phyloP scores from a whole-genome alignment of 768 basidiomycete species.

The Trametes maxima region DNA sequence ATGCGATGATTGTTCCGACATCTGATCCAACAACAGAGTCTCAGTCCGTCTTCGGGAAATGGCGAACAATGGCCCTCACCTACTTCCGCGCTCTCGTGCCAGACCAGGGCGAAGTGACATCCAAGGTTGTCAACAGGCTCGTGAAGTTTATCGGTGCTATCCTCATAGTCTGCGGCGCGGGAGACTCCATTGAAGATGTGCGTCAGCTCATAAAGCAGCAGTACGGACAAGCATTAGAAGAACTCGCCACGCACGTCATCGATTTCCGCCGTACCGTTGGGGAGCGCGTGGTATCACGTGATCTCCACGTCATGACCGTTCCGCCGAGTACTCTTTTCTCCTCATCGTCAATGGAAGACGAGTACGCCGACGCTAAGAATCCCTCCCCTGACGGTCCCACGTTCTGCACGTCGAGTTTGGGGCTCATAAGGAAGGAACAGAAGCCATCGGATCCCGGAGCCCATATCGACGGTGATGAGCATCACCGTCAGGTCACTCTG shows the following conservation, averaged over 20 bases:
- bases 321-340: background rate
- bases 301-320: background rate
- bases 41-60: conserved; percentile 19
- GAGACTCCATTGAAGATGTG: background rate
- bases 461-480: background rate
- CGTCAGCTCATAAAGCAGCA: background rate
- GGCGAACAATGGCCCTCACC: conserved; percentile 15
- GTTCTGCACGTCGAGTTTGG: conserved; percentile 6
- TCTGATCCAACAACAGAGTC: conserved; percentile 1
- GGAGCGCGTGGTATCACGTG: conserved; percentile 11
- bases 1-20: background rate
- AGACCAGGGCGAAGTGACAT: background rate
- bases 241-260: conserved; percentile 4
- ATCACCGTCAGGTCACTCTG: background rate
- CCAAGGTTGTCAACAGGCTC: background rate
- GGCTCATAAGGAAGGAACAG: conserved; percentile 2
- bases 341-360: conserved; percentile 13
- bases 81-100: background rate
- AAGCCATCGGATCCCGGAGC: background rate
- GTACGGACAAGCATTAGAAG: background rate
- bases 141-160: background rate
- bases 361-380: conserved; percentile 10
- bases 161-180: conserved; percentile 6
- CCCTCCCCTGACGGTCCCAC: background rate
- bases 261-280: conserved; percentile 15